Base-by-base conservation (phyloP, 345 rosid genomes). In the Eucalyptus sp. region DNA sequence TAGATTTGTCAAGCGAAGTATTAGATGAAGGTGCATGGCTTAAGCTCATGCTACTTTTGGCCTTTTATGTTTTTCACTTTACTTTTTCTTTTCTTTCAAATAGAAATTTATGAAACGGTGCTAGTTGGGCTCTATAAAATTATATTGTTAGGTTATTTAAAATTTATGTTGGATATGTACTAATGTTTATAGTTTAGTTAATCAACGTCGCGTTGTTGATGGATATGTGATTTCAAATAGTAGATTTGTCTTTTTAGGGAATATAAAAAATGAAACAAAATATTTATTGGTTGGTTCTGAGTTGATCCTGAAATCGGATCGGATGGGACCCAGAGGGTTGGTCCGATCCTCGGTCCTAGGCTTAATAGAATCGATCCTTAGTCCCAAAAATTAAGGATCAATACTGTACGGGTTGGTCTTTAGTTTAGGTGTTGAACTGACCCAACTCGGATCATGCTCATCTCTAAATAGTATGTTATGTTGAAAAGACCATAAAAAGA, bases 361-460 rank as follows among this genome's bases (percentile, higher is more conserved):
- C 10, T 52, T 2, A 52, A 52, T 18, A 52, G 10, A 0, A 52
- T 52, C 0, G 10, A 2, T 52, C 10, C 10, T 52, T 52, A 0
- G 0, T 52, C 58, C 4, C 2, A 52, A 52, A 52, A 52, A 18
- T 18, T 20, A 20, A 52, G 0, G 5, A 52, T 52, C 4, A 52
- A 52, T 0, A 52, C 0, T 0, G 0, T 52, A 52, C 2, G 0
- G 5, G 5, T 52, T 20, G 0, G 10, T 18, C 10, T 2, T 52
- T 52, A 18, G 0, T 52, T 52, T 52, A 52, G 24, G 24, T 52
- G 0, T 1, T 52, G 56, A 52, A 52, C 0, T 3, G 5, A 20
- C 2, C 5, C 2, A 52, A 7, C 0, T 0, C 2, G 1, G 0
- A 52, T 0, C 2, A 18, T 52, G 10, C 24, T 52, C 25, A 8